phyloP scores from a whole-genome alignment of 2,329 filamentous ascomycete genomes.

The Ophiostoma perfectum region DNA sequence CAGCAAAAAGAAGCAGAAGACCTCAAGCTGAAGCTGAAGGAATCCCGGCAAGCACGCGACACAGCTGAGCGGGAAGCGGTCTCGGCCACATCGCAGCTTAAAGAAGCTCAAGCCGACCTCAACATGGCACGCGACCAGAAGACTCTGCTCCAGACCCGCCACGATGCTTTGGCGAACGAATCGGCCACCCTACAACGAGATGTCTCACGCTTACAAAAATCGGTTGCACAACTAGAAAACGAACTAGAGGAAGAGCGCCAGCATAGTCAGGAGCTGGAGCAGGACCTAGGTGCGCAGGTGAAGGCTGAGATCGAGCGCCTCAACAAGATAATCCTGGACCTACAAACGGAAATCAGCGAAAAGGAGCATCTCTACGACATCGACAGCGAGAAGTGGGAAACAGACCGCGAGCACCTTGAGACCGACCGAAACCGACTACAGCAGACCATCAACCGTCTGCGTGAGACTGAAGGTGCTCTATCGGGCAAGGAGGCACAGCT shows the following conservation, averaged over 20 bases:
- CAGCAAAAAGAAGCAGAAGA: constrained; percentile 44
- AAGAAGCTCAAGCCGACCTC: constrained; percentile 55
- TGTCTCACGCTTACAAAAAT: constrained; percentile 45
- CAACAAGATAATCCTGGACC: constrained; percentile 54
- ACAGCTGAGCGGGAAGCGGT: constrained; percentile 35
- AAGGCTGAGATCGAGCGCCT: constrained; percentile 46
- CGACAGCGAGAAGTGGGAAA: constrained; percentile 68
- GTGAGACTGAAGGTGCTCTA: constrained; percentile 60
- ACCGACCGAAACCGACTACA: constrained; percentile 62
- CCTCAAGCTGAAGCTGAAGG: constrained; percentile 42
- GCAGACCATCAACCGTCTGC: constrained; percentile 64
- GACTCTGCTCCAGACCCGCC: constrained; percentile 61
- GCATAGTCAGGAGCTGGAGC: constrained; percentile 55
- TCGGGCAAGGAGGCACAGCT: constrained; percentile 63
- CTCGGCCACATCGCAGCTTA: constrained; percentile 46
- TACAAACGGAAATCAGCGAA: constrained; percentile 61
- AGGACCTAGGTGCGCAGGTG: constrained; percentile 49
- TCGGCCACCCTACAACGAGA: constrained; percentile 63
- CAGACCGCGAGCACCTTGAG: constrained; percentile 58
- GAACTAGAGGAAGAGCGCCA: constrained; percentile 51
- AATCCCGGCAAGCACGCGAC: constrained; percentile 41
- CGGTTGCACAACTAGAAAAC: constrained; percentile 44
- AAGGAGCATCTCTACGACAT: constrained; percentile 66
- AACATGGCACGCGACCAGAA: constrained; percentile 58
- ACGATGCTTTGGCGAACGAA: constrained; percentile 62